Evolutionary conservation across 306 rosid species (phyloP).

Genomic region (Oxytropis ochrocephala): DNA sequence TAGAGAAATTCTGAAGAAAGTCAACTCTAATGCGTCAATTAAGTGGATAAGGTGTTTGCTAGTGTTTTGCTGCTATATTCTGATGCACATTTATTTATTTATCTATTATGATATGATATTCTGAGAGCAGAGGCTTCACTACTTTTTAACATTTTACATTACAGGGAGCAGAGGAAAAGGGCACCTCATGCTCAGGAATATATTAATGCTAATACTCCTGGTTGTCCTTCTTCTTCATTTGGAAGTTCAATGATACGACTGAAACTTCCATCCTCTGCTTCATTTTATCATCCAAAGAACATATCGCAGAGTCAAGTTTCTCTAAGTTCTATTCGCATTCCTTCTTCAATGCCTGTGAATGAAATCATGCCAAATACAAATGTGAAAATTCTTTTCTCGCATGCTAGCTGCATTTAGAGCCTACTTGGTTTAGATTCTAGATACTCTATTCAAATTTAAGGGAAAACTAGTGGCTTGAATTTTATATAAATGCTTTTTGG

Average conservation of each 20-base stretch:
- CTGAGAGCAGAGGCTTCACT: not conserved
- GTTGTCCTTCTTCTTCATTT: slow-evolving; percentile 6
- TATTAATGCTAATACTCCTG: slow-evolving; percentile 11
- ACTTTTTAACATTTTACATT: not conserved
- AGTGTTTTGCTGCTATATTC: not conserved
- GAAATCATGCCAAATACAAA: not conserved
- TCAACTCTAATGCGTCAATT: slow-evolving; percentile 26
- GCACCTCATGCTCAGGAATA: slow-evolving; percentile 12
- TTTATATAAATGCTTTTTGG: not conserved
- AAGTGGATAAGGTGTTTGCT: slow-evolving; percentile 33
- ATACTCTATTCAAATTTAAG: not conserved
- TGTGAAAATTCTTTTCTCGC: slow-evolving; percentile 6
- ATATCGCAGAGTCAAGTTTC: slow-evolving; percentile 20
- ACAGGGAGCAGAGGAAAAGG: slow-evolving; percentile 34
- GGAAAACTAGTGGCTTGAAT: not conserved
- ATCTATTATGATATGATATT: not conserved
- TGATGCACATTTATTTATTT: not conserved
- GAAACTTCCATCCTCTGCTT: slow-evolving; percentile 18
- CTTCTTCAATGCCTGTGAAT: slow-evolving; percentile 30
- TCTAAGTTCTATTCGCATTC: slow-evolving; percentile 7
- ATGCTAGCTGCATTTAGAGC: not conserved
- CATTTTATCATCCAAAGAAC: slow-evolving; percentile 19
- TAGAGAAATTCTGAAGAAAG: slow-evolving; percentile 24
- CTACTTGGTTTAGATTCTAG: slow-evolving; percentile 9
- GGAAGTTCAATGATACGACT: slow-evolving; percentile 14